Percentiles rank a stretch among this genome's conserved stretches.
These are phyloP conservation scores for Heteromeles arbutifolia DNA, from an alignment of 306 rosid species.

Conservation along the genomic window DNA sequence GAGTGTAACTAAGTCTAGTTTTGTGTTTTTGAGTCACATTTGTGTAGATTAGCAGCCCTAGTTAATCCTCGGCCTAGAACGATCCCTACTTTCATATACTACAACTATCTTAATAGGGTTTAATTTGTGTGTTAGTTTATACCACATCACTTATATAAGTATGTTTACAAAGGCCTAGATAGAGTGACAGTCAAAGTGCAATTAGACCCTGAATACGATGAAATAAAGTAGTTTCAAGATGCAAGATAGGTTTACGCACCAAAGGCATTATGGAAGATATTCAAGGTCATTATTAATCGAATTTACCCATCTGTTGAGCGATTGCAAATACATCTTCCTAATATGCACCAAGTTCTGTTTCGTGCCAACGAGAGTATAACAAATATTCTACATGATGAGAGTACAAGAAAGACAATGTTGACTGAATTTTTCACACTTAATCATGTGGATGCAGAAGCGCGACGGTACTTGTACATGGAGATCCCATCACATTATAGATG, in stretches of 20 bases:
- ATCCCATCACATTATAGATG: too few species aligned
- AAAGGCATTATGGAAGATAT: too few species aligned
- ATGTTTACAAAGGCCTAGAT: too few species aligned
- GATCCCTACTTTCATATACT: too few species aligned
- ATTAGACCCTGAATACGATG: not conserved
- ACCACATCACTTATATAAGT: too few species aligned
- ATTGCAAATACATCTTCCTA: not conserved
- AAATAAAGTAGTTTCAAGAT: too few species aligned
- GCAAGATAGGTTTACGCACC: not conserved
- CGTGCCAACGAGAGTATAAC: not conserved
- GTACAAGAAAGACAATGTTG: not conserved
- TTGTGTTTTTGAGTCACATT: too few species aligned
- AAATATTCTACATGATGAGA: not conserved
- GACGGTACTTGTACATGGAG: not conserved
- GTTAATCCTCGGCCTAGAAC: too few species aligned
- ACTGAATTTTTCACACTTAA: not conserved
- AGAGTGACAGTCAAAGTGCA: not conserved
- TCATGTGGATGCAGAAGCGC: not conserved
- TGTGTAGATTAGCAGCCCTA: too few species aligned
- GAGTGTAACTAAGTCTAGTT: too few species aligned
- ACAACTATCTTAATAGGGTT: too few species aligned
- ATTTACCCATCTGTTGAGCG: not conserved
- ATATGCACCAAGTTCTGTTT: not conserved
- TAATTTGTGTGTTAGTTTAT: too few species aligned
- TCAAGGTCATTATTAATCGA: not conserved